Conservation (phyloP, 2,329 filamentous ascomycete species). For the Amphichorda felina region DNA sequence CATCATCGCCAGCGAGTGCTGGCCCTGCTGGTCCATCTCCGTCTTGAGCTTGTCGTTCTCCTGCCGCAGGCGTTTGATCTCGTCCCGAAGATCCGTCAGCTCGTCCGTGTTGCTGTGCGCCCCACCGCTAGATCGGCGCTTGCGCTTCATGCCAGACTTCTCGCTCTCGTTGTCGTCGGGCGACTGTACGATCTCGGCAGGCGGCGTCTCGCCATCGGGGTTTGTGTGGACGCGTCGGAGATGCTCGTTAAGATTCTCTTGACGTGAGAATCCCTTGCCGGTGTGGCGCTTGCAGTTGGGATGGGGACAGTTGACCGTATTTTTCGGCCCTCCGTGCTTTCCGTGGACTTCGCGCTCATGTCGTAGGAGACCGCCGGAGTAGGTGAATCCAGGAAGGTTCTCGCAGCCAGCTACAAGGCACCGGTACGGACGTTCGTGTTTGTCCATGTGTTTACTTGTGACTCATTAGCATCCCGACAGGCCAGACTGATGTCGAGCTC, state of each 20-base stretch:
- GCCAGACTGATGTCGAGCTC: constrained; percentile 1
- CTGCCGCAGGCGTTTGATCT: constrained; percentile 53
- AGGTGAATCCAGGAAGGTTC: constrained; percentile 89
- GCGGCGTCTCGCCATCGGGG: constrained; percentile 18
- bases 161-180: constrained; percentile 36
- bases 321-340: constrained; percentile 80
- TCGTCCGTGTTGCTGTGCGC: constrained; percentile 19
- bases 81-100: constrained; percentile 45
- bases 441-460: constrained; percentile 91
- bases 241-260: constrained; percentile 92
- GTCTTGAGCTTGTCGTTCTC: constrained; percentile 50
- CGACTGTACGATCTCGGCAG: constrained; percentile 21
- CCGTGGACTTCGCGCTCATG: constrained; percentile 92
- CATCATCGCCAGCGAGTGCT: constrained; percentile 34
- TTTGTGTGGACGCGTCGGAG: constrained; percentile 75
- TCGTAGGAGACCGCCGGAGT: constrained; percentile 77
- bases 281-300: constrained; percentile 78
- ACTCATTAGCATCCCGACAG: not conserved
- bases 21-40: constrained; percentile 35
- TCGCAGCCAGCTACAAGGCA: constrained; percentile 75
- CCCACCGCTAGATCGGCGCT: constrained; percentile 23
- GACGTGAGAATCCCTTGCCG: constrained; percentile 81
- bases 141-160: constrained; percentile 33
- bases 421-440: constrained; percentile 87
- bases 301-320: constrained; percentile 77